Conservation (phyloP, 2,329 filamentous ascomycete species). For the Cryphonectria radicalis region DNA sequence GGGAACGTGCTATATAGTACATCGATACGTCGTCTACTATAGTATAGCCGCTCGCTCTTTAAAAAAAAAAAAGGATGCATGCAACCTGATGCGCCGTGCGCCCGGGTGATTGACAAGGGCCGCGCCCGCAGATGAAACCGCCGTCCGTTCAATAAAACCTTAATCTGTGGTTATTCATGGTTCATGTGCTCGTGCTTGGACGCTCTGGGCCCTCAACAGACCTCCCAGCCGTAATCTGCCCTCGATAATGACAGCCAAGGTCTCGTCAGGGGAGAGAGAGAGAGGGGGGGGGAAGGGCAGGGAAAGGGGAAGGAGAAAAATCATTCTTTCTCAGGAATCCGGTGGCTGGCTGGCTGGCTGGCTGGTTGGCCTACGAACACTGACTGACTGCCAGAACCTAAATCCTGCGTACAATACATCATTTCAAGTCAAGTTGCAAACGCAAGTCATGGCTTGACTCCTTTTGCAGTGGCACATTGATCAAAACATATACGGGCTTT, state of each 20-base stretch:
- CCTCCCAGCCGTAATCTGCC: background rate
- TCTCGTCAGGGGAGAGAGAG: background rate
- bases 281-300: too few relatives aligned
- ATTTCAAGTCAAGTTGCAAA: background rate
- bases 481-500: background rate
- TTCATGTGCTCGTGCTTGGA: slow-evolving; percentile 3
- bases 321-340: background rate
- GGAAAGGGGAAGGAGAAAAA: too few relatives aligned
- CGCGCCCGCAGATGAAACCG: slow-evolving; percentile 15
- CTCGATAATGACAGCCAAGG: background rate
- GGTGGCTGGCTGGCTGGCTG: slow-evolving; percentile 2
- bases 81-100: slow-evolving; percentile 24
- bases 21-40: too few relatives aligned
- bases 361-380: slow-evolving; percentile 1
- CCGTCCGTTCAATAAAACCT: slow-evolving; percentile 20
- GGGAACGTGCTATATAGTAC: background rate
- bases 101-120: slow-evolving; percentile 26
- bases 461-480: background rate
- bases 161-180: slow-evolving; percentile 13
- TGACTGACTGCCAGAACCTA: background rate
- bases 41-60: slow-evolving; percentile 6
- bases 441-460: background rate
- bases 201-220: slow-evolving; percentile 11
- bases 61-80: background rate
- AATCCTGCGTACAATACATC: background rate